These are phyloP conservation scores for Detonula confervacea DNA, from an alignment of 352 stramenopile species.

Conservation along the genomic window DNA sequence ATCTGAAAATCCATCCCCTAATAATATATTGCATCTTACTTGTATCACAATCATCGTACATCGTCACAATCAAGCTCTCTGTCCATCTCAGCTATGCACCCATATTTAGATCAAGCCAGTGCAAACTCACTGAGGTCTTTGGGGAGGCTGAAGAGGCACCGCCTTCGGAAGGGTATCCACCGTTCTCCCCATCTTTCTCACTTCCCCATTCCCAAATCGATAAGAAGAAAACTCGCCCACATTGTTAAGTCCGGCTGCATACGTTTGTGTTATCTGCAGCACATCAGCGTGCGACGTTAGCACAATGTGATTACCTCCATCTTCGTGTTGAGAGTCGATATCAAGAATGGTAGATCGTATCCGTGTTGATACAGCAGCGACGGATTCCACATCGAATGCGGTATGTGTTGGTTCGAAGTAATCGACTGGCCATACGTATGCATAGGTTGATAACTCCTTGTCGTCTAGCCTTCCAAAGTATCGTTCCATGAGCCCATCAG, in stretches of 20 bases:
- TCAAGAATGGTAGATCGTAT: slow-evolving; percentile 61
- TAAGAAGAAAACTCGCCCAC: slow-evolving; percentile 75
- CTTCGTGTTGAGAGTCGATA: slow-evolving; percentile 57
- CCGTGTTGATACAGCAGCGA: slow-evolving; percentile 77
- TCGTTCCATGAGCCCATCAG: slow-evolving; percentile 78
- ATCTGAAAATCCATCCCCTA: too few relatives aligned
- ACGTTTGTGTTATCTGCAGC: slow-evolving; percentile 78
- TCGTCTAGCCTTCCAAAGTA: slow-evolving; percentile 80
- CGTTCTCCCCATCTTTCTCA: slow-evolving; percentile 61
- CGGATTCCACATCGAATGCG: slow-evolving; percentile 78
- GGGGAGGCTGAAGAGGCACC: slow-evolving; percentile 57
- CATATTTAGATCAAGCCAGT: too few relatives aligned
- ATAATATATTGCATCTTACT: too few relatives aligned
- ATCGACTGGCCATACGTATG: slow-evolving; percentile 83
- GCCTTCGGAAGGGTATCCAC: slow-evolving; percentile 56
- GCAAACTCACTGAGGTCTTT: slow-evolving; percentile 17
- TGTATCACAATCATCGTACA: too few relatives aligned
- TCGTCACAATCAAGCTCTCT: too few relatives aligned
- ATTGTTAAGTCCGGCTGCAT: slow-evolving; percentile 60
- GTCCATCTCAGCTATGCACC: too few relatives aligned
- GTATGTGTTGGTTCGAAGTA: slow-evolving; percentile 74
- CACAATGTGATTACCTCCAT: slow-evolving; percentile 67
- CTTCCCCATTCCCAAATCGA: slow-evolving; percentile 80
- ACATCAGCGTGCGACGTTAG: slow-evolving; percentile 82
- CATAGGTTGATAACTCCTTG: slow-evolving; percentile 74